phyloP scores from a whole-genome alignment of 768 basidiomycete species.

The Pholiota molesta region DNA sequence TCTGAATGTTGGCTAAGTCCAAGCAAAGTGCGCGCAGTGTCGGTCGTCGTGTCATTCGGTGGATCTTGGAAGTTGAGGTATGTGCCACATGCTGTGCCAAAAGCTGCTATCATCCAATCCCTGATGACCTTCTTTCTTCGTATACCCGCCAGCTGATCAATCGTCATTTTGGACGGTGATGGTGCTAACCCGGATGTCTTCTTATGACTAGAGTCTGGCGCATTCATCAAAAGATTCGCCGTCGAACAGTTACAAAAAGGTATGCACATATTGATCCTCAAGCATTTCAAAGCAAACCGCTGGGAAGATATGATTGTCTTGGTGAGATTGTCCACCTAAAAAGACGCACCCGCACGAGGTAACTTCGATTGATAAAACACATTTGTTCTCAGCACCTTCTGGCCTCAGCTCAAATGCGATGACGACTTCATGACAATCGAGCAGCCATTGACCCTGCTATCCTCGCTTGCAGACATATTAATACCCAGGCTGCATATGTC shows the following conservation, averaged over 20 bases:
- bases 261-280: no score
- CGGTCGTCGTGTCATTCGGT: not conserved
- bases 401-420: not conserved
- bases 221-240: no score
- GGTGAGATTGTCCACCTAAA: no score
- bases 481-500: constrained; percentile 5
- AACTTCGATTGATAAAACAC: no score
- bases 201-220: not conserved
- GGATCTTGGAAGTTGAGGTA: not conserved
- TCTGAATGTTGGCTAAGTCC: not conserved
- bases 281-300: no score
- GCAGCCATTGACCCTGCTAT: not conserved
- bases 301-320: no score
- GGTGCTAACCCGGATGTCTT: not conserved
- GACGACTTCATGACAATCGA: not conserved
- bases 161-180: not conserved
- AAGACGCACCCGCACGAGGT: no score
- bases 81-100: not conserved
- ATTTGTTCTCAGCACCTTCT: not conserved
- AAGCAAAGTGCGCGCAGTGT: not conserved
- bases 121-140: not conserved
- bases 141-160: not conserved
- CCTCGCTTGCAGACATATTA: not conserved
- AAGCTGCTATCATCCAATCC: not conserved
- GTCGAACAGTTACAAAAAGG: no score